phyloP scores from a whole-genome alignment of 148 eudicot species.

The Rhododendron kiyosumense region DNA sequence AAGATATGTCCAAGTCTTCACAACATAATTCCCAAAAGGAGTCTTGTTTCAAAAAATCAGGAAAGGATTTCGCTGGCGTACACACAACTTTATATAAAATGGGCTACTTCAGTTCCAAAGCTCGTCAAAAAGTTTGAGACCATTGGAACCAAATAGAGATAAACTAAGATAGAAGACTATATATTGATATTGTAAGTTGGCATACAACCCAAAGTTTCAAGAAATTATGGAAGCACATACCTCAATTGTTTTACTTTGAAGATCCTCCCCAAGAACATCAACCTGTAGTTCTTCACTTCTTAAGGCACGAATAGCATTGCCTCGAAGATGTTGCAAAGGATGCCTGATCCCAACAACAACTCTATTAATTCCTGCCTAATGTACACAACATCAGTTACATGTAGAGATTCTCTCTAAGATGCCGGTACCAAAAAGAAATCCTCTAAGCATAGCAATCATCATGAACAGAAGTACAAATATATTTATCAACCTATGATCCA shows the following conservation, averaged over 20 bases:
- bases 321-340: constrained; percentile 82
- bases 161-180: constrained; percentile 4
- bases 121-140: not conserved
- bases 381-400: constrained; percentile 16
- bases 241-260: constrained; percentile 62
- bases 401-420: constrained; percentile 4
- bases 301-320: constrained; percentile 66
- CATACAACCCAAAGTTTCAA: not conserved
- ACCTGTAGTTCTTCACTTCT: constrained; percentile 75
- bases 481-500: not conserved
- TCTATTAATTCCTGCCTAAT: constrained; percentile 84
- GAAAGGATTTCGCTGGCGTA: not conserved
- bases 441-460: not conserved
- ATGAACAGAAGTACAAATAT: not conserved
- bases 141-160: not conserved
- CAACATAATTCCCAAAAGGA: not conserved
- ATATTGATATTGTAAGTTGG: not conserved
- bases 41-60: not conserved
- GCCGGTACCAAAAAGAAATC: not conserved
- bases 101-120: not conserved
- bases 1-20: not conserved
- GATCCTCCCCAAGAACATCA: constrained; percentile 92
- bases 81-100: not conserved
- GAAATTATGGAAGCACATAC: constrained; percentile 21
- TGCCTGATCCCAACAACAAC: constrained; percentile 88